A percentile compares a stretch with the other conserved stretches of the same genome.
phyloP scores from a whole-genome alignment of 2,329 filamentous ascomycete species.

The Cladosporium sp. region DNA sequence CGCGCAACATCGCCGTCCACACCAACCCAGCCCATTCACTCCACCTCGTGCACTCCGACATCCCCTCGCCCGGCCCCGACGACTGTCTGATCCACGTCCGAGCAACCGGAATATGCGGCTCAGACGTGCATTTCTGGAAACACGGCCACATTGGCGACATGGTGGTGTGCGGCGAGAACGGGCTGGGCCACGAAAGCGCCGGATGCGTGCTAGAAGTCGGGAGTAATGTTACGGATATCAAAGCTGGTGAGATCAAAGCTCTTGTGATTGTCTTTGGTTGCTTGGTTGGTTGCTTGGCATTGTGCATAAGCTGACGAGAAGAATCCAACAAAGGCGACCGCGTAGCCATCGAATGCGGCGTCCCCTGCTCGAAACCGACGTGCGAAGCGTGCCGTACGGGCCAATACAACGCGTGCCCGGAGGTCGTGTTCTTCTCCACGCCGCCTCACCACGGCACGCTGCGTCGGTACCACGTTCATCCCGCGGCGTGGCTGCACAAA shows the following conservation, averaged over 20 bases:
- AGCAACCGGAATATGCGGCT: conserved; percentile 31
- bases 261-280: too few relatives aligned
- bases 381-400: conserved; percentile 28
- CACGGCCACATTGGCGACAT: conserved; percentile 58
- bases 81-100: conserved; percentile 30
- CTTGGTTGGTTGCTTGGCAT: too few relatives aligned
- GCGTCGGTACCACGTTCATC: conserved; percentile 28
- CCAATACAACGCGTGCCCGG: conserved; percentile 26
- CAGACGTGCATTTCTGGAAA: conserved; percentile 15
- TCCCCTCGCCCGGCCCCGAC: conserved; percentile 19
- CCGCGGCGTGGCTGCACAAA: conserved; percentile 28
- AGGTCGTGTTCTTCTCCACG: conserved; percentile 28
- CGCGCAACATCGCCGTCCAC: conserved; percentile 26
- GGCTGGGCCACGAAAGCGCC: conserved; percentile 66
- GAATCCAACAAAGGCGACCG: too few relatives aligned
- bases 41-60: conserved; percentile 22
- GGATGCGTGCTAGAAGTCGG: conserved; percentile 60
- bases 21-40: conserved; percentile 30
- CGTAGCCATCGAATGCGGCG: conserved; percentile 30
- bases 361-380: conserved; percentile 15
- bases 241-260: conserved; percentile 15
- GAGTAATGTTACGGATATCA: conserved; percentile 50
- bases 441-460: conserved; percentile 29
- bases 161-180: conserved; percentile 59
- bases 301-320: too few relatives aligned